Conservation (phyloP, 305 asterid genomes). For the Fraxinus sp. region DNA sequence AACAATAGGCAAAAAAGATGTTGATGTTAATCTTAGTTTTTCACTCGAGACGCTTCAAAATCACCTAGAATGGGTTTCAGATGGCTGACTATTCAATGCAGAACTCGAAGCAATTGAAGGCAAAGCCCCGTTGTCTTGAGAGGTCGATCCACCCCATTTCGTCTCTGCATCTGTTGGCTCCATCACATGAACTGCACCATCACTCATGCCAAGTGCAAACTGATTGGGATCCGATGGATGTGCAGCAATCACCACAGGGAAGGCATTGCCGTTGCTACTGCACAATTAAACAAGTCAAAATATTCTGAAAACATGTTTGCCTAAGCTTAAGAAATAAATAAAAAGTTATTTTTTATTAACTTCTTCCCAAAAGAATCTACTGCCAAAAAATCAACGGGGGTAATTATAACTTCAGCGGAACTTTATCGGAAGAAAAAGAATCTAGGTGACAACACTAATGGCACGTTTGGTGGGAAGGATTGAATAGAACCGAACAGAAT, state of each 20-base stretch:
- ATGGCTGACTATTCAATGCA: slow-evolving; percentile 83
- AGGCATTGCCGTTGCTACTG: slow-evolving; percentile 40
- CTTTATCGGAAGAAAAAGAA: neutral
- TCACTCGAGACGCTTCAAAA: neutral
- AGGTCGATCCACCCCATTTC: slow-evolving; percentile 72
- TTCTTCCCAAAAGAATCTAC: neutral
- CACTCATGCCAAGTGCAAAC: slow-evolving; percentile 91
- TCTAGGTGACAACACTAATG: neutral
- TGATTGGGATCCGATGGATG: slow-evolving; percentile 79
- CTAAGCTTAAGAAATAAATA: neutral
- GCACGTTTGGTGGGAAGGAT: neutral
- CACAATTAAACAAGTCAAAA: neutral
- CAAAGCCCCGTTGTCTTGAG: slow-evolving; percentile 66
- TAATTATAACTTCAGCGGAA: neutral
- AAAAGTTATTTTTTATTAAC: neutral
- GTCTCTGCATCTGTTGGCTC: slow-evolving; percentile 86
- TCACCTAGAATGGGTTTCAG: slow-evolving; percentile 89
- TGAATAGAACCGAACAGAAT: neutral
- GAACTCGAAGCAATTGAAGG: slow-evolving; percentile 77
- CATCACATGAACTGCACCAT: slow-evolving; percentile 77
- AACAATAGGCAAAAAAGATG: neutral
- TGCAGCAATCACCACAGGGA: slow-evolving; percentile 81
- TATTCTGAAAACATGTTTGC: neutral
- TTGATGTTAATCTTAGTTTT: neutral
- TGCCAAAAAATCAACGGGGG: neutral